Base-by-base conservation (phyloP, 1,139 yeast genomes). In the Ogataea hybrid region DNA sequence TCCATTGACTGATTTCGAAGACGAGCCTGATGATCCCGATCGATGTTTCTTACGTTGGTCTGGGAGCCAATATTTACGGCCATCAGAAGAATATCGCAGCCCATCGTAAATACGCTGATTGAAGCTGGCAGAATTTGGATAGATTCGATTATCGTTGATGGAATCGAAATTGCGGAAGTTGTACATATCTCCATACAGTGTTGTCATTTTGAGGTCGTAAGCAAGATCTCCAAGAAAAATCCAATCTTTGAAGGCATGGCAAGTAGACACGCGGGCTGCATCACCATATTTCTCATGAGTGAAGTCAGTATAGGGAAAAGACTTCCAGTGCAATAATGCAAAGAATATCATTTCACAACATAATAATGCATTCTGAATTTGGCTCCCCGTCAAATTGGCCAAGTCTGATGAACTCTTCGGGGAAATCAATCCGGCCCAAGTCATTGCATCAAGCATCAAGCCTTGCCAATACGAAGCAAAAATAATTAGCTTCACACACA, bases 381-480 rank as follows among this genome's bases (percentile, higher is more conserved):
- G 52, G 5, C 41, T 36, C 7, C 54, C 57, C 10, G 49, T 36
- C 32, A 18, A 18, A 6, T 7, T 6, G 20, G 20, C 20, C 20
- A 18, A 5, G 20, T 18, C 6, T 6, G 20, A 6, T 18, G 7
- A 18, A 6, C 6, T 18, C 20, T 6, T 18, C 2, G 20, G 7
- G 20, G 20, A 18, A 17, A 88, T 67, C 1, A 77, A 50, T 1
- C 84, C 81, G 32, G 79, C 62, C 52, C 73, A 72, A 49, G 75
- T 79, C 30, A 87, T 57, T 1, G 84, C 60, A 0, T 87, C 80
- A 36, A 92, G 69, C 0, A 82, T 55, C 20, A 90, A 72, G 0
- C 96, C 92, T 61, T 92, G 98, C 98, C 98, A 92, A 62, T 89
- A 92, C 14, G 96, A 86, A 28, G 96, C 97, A 70, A 92, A 92